A percentile compares a stretch with the other conserved stretches of the same genome.
phyloP scores from a whole-genome alignment of 352 stramenopile genomes.

The Globisporangium mamillatum region DNA sequence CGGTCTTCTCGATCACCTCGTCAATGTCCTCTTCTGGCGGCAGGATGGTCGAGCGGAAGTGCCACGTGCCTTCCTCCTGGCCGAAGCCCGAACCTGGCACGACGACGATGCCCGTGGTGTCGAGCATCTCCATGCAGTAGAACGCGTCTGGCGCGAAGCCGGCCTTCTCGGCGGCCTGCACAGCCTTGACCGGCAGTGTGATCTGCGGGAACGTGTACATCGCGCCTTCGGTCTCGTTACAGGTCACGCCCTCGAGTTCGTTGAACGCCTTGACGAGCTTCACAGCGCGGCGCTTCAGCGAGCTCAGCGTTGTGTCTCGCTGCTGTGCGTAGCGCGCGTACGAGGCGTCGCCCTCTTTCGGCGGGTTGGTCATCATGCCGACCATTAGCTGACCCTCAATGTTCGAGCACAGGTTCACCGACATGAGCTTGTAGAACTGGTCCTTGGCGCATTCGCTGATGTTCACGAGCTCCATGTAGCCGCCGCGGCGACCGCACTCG shows the following conservation, averaged over 20 bases:
- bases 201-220: constrained; percentile 99
- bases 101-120: constrained; percentile 96
- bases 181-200: constrained; percentile 84
- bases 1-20: constrained; percentile 93
- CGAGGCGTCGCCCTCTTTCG: constrained; percentile 86
- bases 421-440: constrained; percentile 99
- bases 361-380: constrained; percentile 97
- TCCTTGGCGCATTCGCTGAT: constrained; percentile 90
- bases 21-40: constrained; percentile 95
- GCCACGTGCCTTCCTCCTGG: constrained; percentile 94
- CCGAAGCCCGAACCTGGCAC: constrained; percentile 98
- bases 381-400: constrained; percentile 97
- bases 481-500: constrained; percentile 96
- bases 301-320: constrained; percentile 89
- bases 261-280: constrained; percentile 95
- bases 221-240: constrained; percentile 94
- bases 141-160: constrained; percentile 92
- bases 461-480: constrained; percentile 97
- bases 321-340: constrained; percentile 92
- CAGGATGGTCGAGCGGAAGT: constrained; percentile 99
- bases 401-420: constrained; percentile 96
- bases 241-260: constrained; percentile 95
- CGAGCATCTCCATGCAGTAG: constrained; percentile 96
- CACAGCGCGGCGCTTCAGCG: constrained; percentile 91
- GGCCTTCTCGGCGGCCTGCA: constrained; percentile 71